Conservation (phyloP, 108 stramenopile genomes). For the Nannochloropsis salina region DNA sequence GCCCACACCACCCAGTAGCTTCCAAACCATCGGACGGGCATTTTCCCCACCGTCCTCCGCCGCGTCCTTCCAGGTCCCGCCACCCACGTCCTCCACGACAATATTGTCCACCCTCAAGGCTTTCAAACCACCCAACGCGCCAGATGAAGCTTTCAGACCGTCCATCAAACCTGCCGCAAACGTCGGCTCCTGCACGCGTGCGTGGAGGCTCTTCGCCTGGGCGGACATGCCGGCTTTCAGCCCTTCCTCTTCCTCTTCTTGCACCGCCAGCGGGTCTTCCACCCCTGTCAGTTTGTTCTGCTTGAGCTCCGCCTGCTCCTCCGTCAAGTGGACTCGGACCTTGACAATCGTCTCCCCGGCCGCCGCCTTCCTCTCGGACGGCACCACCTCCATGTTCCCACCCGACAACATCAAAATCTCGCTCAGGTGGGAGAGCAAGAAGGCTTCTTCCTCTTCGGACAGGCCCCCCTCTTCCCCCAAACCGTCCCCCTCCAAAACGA, state of each 20-base stretch:
- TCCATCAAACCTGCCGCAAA: conserved; percentile 3
- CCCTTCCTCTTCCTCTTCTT: neutral
- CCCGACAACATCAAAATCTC: neutral
- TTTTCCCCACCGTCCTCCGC: neutral
- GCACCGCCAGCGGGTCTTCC: neutral
- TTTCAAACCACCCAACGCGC: neutral
- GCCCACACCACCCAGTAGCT: neutral
- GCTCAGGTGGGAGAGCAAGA: neutral
- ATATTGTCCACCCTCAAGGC: neutral
- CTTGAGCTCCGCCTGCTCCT: neutral
- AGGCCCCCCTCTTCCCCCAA: neutral
- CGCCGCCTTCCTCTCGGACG: neutral
- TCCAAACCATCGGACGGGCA: neutral
- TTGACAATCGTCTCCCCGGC: neutral
- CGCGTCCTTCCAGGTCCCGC: neutral
- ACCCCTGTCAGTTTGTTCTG: neutral
- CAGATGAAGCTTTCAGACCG: neutral
- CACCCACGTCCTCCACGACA: neutral
- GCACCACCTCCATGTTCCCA: neutral
- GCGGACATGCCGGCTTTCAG: neutral
- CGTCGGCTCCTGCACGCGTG: neutral
- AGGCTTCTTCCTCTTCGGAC: neutral
- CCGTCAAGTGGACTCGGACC: neutral
- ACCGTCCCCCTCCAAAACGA: neutral
- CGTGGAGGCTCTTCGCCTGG: neutral